phyloP scores from a whole-genome alignment of 257 asterid genomes.

The Mitragyna speciosa region DNA sequence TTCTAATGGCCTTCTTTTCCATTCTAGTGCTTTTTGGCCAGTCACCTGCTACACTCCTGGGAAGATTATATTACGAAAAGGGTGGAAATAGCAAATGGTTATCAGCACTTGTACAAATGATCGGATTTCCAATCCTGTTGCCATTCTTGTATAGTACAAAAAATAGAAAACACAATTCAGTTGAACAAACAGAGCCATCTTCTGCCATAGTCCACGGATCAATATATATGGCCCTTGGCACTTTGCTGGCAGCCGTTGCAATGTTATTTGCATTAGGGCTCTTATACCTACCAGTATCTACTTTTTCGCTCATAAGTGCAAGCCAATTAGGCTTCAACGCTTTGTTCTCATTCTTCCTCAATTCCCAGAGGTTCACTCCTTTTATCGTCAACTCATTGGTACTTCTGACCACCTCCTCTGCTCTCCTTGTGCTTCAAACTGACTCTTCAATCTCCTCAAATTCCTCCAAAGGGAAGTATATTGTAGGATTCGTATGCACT shows the following conservation, averaged over 20 bases:
- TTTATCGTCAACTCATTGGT: conserved; percentile 57
- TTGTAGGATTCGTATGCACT: conserved; percentile 39
- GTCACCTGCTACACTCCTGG: conserved; percentile 37
- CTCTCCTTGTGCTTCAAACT: conserved; percentile 27
- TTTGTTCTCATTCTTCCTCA: conserved; percentile 57
- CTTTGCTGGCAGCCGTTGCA: conserved; percentile 39
- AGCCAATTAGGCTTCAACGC: conserved; percentile 69
- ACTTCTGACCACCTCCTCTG: conserved; percentile 44
- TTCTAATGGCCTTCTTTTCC: conserved; percentile 31
- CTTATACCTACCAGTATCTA: conserved; percentile 55
- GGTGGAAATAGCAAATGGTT: conserved; percentile 55
- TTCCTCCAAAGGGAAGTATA: conserved; percentile 13
- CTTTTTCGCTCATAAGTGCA: conserved; percentile 54
- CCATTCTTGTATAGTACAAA: conserved; percentile 32
- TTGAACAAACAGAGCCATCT: not conserved
- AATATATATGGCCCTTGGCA: conserved; percentile 41
- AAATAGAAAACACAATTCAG: not conserved
- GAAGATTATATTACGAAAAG: conserved; percentile 41
- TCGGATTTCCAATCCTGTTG: conserved; percentile 44
- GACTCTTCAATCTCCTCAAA: conserved; percentile 10
- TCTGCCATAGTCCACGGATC: conserved; percentile 22
- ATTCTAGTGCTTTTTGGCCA: conserved; percentile 40
- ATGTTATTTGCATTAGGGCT: conserved; percentile 55
- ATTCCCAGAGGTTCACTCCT: conserved; percentile 64
- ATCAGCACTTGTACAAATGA: conserved; percentile 36